Conservation (phyloP, 305 asterid species). For the Euphrasia arctica region DNA sequence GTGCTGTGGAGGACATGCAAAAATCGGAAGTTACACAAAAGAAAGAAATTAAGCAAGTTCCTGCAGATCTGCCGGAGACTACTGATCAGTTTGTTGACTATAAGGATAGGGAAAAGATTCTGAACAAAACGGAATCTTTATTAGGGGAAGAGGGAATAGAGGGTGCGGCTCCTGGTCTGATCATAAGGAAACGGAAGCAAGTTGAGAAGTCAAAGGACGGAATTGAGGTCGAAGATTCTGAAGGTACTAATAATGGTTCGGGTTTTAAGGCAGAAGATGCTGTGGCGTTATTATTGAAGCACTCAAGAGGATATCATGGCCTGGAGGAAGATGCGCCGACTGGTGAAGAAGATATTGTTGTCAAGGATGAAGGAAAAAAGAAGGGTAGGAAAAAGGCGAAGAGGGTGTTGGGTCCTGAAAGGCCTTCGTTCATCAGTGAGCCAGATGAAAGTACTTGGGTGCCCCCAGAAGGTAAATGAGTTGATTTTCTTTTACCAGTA, state of each 20-base stretch:
- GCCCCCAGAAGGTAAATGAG: constrained; percentile 82
- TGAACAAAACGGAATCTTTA: constrained; percentile 36
- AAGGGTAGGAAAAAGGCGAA: constrained; percentile 54
- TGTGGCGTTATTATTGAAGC: constrained; percentile 77
- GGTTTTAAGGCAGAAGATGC: constrained; percentile 73
- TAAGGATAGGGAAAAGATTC: constrained; percentile 60
- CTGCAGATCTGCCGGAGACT: constrained; percentile 38
- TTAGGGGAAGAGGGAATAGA: constrained; percentile 48
- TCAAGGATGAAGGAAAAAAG: constrained; percentile 37
- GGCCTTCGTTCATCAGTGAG: constrained; percentile 57
- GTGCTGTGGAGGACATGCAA: constrained; percentile 65
- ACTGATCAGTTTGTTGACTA: constrained; percentile 77
- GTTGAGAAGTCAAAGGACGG: constrained; percentile 36
- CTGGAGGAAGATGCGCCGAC: constrained; percentile 38
- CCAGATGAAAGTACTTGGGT: constrained; percentile 71
- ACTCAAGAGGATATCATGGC: constrained; percentile 56
- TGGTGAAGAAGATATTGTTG: constrained; percentile 27
- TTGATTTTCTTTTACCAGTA: background rate
- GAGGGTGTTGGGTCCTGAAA: constrained; percentile 73
- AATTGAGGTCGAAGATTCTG: constrained; percentile 41
- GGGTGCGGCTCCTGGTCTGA: constrained; percentile 92
- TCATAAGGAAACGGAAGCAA: constrained; percentile 84
- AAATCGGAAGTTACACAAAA: constrained; percentile 40
- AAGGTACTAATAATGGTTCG: constrained; percentile 31
- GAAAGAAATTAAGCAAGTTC: constrained; percentile 7